Percentiles rank a stretch among this genome's conserved stretches.
phyloP scores from a whole-genome alignment of 2,329 filamentous ascomycete genomes.

The Colletotrichum theobromicola region DNA sequence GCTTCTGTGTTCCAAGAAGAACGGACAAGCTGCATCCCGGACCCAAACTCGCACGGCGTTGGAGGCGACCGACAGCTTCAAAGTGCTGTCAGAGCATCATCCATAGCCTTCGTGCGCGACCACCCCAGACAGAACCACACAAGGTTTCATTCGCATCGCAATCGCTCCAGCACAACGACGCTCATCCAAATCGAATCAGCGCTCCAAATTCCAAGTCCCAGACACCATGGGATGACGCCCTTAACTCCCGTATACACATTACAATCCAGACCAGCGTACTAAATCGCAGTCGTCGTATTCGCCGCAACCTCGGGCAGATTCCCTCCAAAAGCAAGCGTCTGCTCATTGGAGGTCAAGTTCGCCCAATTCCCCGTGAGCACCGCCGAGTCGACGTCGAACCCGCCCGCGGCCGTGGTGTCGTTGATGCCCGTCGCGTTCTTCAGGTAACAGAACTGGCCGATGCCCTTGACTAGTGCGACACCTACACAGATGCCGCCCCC shows the following conservation, averaged over 20 bases:
- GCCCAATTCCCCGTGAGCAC: slow-evolving; percentile 10
- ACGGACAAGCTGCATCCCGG: not conserved
- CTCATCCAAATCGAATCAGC: not conserved
- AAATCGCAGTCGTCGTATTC: not conserved
- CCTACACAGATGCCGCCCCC: slow-evolving; percentile 21
- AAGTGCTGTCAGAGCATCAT: not conserved
- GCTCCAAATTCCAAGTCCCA: not conserved
- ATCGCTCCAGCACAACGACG: not conserved
- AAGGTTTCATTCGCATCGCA: not conserved
- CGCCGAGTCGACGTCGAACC: slow-evolving; percentile 14
- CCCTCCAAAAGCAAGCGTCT: slow-evolving; percentile 15
- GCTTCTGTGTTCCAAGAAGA: not conserved
- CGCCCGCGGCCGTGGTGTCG: slow-evolving; percentile 12
- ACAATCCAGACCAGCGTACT: not conserved
- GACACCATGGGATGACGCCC: not conserved
- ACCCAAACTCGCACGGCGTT: not conserved
- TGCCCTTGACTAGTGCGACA: slow-evolving; percentile 15
- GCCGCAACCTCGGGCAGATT: not conserved
- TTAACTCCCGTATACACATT: not conserved
- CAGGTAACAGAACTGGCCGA: slow-evolving; percentile 19
- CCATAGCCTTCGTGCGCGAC: not conserved
- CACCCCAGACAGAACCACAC: not conserved
- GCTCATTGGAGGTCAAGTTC: slow-evolving; percentile 2
- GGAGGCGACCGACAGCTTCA: not conserved
- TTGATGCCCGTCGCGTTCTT: slow-evolving; percentile 20